These are phyloP conservation scores for Vigna radiata DNA, from an alignment of 306 rosid species.

Conservation along the genomic window DNA sequence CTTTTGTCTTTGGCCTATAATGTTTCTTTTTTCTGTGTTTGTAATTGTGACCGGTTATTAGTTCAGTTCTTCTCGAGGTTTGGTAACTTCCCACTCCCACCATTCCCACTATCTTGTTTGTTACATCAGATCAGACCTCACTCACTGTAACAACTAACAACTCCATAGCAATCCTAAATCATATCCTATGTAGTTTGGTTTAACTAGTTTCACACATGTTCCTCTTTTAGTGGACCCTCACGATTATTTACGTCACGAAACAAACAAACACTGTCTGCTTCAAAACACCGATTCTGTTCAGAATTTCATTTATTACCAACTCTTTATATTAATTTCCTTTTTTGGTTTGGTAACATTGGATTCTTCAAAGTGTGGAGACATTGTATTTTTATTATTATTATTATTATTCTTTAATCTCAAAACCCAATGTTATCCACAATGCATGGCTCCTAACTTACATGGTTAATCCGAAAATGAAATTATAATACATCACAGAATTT, in stretches of 20 bases:
- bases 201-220: conserved; percentile 26
- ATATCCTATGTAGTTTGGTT: conserved; percentile 36
- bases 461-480: not conserved
- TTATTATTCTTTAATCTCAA: not conserved
- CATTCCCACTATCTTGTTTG: conserved; percentile 20
- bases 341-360: conserved; percentile 26
- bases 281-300: conserved; percentile 41
- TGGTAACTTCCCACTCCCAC: conserved; percentile 38
- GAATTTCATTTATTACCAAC: conserved; percentile 35
- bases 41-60: not conserved
- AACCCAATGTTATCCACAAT: conserved; percentile 2
- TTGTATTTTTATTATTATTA: not conserved
- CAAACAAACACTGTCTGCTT: conserved; percentile 7
- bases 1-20: not conserved
- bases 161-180: not conserved
- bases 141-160: conserved; percentile 20
- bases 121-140: not conserved
- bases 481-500: not conserved
- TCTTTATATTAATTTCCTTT: not conserved
- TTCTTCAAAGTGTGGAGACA: conserved; percentile 15
- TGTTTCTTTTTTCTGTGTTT: not conserved
- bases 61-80: conserved; percentile 21
- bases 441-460: not conserved
- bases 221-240: conserved; percentile 14
- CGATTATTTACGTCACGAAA: conserved; percentile 31